Evolutionary conservation across 1,284 basidiomycete genomes (phyloP).

Genomic region (Ceratobasidium sp.): DNA sequence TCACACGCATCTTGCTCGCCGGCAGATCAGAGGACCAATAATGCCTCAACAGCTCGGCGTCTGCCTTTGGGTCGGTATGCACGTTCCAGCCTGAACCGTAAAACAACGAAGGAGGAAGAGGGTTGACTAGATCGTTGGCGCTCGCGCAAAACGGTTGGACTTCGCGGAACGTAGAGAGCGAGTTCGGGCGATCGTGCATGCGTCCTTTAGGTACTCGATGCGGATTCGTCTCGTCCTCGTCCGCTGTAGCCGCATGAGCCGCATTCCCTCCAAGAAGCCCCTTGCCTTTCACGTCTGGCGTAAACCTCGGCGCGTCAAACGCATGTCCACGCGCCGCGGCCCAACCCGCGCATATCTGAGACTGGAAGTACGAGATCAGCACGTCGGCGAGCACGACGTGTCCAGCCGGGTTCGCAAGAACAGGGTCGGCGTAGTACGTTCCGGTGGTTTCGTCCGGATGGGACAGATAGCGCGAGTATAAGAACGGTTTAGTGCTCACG

Average conservation of each 20-base stretch:
- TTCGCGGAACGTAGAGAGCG: constrained; percentile 87
- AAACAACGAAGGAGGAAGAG: constrained; percentile 88
- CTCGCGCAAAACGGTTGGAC: constrained; percentile 89
- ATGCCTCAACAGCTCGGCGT: constrained; percentile 70
- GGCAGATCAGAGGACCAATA: constrained; percentile 90
- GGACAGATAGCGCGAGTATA: constrained; percentile 85
- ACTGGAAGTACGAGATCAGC: constrained; percentile 87
- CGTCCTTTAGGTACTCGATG: constrained; percentile 53
- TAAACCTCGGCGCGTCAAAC: constrained; percentile 67
- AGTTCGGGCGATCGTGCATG: constrained; percentile 74
- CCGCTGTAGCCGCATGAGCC: constrained; percentile 50
- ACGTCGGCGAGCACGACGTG: constrained; percentile 89
- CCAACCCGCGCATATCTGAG: constrained; percentile 89
- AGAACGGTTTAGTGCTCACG: constrained; percentile 83
- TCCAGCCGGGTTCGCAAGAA: constrained; percentile 83
- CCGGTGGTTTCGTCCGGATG: constrained; percentile 76
- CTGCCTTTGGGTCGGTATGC: constrained; percentile 65
- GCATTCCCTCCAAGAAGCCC: constrained; percentile 52
- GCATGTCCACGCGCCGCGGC: constrained; percentile 75
- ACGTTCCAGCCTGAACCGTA: constrained; percentile 90
- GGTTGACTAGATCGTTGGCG: constrained; percentile 95
- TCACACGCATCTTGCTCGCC: constrained; percentile 80
- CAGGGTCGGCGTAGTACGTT: constrained; percentile 80
- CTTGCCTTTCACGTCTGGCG: constrained; percentile 50
- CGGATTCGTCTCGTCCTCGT: constrained; percentile 54